phyloP scores from a whole-genome alignment of 495 filamentous ascomycete genomes.

The Daldinia vernicosa region DNA sequence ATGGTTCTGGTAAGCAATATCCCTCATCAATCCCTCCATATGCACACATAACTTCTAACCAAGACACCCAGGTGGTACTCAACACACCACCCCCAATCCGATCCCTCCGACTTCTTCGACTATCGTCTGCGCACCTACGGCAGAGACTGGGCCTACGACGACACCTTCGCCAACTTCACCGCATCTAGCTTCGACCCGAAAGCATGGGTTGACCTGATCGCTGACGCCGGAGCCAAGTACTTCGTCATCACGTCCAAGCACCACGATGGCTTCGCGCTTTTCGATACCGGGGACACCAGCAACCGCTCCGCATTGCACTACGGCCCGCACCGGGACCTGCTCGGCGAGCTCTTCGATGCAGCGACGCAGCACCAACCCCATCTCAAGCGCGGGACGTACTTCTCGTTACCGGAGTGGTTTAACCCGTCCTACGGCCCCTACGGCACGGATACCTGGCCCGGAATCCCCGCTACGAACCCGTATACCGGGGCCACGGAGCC shows the following conservation, averaged over 20 bases:
- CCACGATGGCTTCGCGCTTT: constrained; percentile 64
- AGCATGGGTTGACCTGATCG: constrained; percentile 66
- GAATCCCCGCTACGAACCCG: constrained; percentile 57
- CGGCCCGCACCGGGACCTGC: constrained; percentile 55
- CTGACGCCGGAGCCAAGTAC: constrained; percentile 63
- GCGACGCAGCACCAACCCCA: constrained; percentile 58
- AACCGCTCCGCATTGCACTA: constrained; percentile 58
- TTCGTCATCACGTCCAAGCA: constrained; percentile 64
- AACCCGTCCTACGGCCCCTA: constrained; percentile 61
- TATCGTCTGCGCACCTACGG: constrained; percentile 63
- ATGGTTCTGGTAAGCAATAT: constrained; percentile 54
- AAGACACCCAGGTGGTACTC: constrained; percentile 43
- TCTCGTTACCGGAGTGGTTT: constrained; percentile 66
- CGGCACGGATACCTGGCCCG: constrained; percentile 45
- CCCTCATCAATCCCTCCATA: too few species aligned
- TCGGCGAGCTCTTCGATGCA: constrained; percentile 62
- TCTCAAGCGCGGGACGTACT: constrained; percentile 61
- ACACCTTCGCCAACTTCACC: constrained; percentile 64
- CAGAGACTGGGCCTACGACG: constrained; percentile 61
- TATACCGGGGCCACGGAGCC: constrained; percentile 57
- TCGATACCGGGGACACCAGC: constrained; percentile 55
- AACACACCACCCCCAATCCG: constrained; percentile 45
- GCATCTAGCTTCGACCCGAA: constrained; percentile 58
- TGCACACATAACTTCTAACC: neutral
- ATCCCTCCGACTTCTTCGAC: constrained; percentile 52